Percentiles rank a stretch among this genome's conserved stretches.
Evolutionary conservation across 495 filamentous ascomycete species (phyloP).

Genomic region (Talaromyces ruber): DNA sequence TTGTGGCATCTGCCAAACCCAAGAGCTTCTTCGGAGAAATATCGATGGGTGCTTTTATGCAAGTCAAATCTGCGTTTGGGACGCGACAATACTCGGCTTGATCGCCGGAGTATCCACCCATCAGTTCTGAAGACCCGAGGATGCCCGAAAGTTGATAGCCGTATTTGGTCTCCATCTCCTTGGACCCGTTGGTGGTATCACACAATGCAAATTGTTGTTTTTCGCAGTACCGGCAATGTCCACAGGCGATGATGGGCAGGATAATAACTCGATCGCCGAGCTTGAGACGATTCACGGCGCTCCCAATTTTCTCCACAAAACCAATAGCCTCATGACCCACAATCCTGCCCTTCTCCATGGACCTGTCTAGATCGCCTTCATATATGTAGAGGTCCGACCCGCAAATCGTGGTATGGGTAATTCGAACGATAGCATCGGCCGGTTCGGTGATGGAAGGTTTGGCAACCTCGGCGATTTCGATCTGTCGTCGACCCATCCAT

Average conservation of each 20-base stretch:
- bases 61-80: conserved; percentile 27
- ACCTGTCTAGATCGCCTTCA: conserved; percentile 17
- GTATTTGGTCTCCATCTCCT: conserved; percentile 52
- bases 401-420: conserved; percentile 26
- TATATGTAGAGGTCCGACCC: conserved; percentile 23
- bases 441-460: conserved; percentile 24
- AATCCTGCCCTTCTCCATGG: conserved; percentile 57
- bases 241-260: conserved; percentile 58
- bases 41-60: conserved; percentile 32
- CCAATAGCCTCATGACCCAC: conserved; percentile 36
- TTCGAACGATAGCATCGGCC: conserved; percentile 23
- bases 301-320: conserved; percentile 23
- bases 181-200: conserved; percentile 59
- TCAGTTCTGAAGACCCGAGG: conserved; percentile 37
- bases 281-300: conserved; percentile 16
- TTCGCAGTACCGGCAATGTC: conserved; percentile 23
- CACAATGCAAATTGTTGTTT: conserved; percentile 52
- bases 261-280: conserved; percentile 30
- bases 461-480: conserved; percentile 17
- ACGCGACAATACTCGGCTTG: conserved; percentile 33
- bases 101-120: conserved; percentile 64
- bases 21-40: conserved; percentile 43
- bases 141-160: conserved; percentile 19
- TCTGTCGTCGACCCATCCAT: conserved; percentile 17
- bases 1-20: conserved; percentile 24